Conservation (phyloP, 257 asterid genomes). For the Petrea volubilis region DNA sequence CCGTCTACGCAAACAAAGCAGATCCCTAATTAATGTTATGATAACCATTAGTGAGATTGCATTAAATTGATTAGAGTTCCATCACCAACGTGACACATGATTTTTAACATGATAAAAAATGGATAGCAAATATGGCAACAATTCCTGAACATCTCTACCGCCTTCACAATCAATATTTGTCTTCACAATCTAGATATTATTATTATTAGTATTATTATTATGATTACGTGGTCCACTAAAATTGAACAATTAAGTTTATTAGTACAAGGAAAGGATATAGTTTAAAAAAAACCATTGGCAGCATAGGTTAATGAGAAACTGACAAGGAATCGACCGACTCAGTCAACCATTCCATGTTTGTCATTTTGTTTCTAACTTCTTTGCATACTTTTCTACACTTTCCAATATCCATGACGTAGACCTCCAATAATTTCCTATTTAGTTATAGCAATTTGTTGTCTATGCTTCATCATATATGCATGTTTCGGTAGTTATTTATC, state of each 20-base stretch:
- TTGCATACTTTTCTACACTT: constrained; percentile 29
- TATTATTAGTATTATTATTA: too few species aligned
- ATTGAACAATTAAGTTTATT: too few species aligned
- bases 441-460: constrained; percentile 7
- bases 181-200: too few species aligned
- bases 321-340: background rate
- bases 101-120: background rate
- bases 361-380: constrained; percentile 36
- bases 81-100: background rate
- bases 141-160: background rate
- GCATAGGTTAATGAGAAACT: too few species aligned
- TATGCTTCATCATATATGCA: constrained; percentile 25
- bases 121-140: background rate
- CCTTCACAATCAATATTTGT: too few species aligned
- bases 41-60: background rate
- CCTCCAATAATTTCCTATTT: background rate
- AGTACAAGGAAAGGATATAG: too few species aligned
- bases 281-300: too few species aligned
- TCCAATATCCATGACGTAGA: constrained; percentile 24
- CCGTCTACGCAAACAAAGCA: background rate
- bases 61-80: background rate
- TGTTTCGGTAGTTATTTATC: constrained; percentile 9
- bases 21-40: background rate
- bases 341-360: constrained; percentile 41
- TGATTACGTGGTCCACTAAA: too few species aligned